Conservation (phyloP, 2,329 filamentous ascomycete species). For the Pseudogymnoascus sp. region DNA sequence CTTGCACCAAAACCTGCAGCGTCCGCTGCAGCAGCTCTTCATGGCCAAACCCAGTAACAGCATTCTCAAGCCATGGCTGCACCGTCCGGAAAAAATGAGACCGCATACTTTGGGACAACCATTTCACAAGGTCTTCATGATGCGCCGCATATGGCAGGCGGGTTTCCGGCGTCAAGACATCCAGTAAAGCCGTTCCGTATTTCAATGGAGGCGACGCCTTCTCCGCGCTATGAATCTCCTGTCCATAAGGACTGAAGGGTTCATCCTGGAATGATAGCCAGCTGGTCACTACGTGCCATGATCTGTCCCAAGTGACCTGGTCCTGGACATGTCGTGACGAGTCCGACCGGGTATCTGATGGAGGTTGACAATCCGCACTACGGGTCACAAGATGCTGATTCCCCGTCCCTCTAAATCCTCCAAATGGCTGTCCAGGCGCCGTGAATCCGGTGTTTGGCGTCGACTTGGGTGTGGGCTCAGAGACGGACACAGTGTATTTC, state of each 20-base stretch:
- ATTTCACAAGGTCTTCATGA: slow-evolving; percentile 51
- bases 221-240: slow-evolving; percentile 32
- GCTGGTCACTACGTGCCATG: slow-evolving; percentile 57
- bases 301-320: slow-evolving; percentile 53
- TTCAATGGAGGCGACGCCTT: slow-evolving; percentile 18
- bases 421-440: slow-evolving; percentile 24
- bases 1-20: slow-evolving; percentile 53
- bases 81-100: slow-evolving; percentile 56
- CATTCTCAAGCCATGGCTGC: slow-evolving; percentile 48
- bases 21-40: slow-evolving; percentile 44
- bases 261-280: slow-evolving; percentile 50
- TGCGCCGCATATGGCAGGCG: slow-evolving; percentile 45
- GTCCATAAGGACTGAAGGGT: slow-evolving; percentile 25
- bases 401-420: slow-evolving; percentile 14
- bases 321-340: slow-evolving; percentile 18
- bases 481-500: slow-evolving; percentile 18
- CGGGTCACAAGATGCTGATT: background rate
- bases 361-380: background rate
- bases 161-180: slow-evolving; percentile 44
- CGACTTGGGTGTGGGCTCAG: slow-evolving; percentile 26
- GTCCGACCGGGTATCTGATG: background rate
- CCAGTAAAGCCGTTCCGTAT: slow-evolving; percentile 48
- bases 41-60: slow-evolving; percentile 31
- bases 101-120: slow-evolving; percentile 57
- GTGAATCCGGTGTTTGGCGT: slow-evolving; percentile 25